Percentiles rank a stretch among this genome's conserved stretches.
These are phyloP conservation scores for Closterium sp. DNA, from an alignment of 139 green algal genomes.

Conservation along the genomic window DNA sequence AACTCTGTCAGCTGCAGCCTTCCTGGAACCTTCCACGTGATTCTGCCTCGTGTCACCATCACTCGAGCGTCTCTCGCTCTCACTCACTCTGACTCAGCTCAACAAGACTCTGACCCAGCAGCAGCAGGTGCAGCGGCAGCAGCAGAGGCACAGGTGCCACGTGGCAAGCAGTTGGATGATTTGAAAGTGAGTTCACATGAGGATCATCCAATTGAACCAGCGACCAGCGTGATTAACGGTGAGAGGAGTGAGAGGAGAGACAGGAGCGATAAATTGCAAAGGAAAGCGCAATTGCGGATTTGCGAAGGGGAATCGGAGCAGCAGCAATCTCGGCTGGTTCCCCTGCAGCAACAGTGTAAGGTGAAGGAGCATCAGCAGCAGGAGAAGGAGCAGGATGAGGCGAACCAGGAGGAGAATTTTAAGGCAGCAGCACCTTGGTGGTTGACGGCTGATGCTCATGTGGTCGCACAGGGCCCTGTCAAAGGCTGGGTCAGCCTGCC, in stretches of 20 bases:
- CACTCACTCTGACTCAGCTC: neutral
- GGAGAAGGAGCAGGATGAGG: neutral
- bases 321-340: too few relatives aligned
- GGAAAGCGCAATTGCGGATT: too few relatives aligned
- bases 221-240: too few relatives aligned
- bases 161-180: neutral
- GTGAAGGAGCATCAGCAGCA: neutral
- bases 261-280: too few relatives aligned
- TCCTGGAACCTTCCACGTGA: neutral
- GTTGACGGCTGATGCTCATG: neutral
- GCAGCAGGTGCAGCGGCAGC: neutral
- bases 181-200: too few relatives aligned
- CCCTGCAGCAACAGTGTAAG: too few relatives aligned
- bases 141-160: too few relatives aligned
- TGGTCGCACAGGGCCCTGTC: neutral
- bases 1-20: neutral
- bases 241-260: too few relatives aligned
- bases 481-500: neutral
- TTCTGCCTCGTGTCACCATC: neutral
- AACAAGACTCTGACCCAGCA: neutral
- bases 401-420: neutral
- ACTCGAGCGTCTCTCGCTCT: neutral
- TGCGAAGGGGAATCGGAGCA: too few relatives aligned
- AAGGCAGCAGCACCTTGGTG: neutral
- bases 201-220: too few relatives aligned